These are phyloP conservation scores for Astraeus odoratus DNA, from an alignment of 768 basidiomycete species.

Conservation along the genomic window DNA sequence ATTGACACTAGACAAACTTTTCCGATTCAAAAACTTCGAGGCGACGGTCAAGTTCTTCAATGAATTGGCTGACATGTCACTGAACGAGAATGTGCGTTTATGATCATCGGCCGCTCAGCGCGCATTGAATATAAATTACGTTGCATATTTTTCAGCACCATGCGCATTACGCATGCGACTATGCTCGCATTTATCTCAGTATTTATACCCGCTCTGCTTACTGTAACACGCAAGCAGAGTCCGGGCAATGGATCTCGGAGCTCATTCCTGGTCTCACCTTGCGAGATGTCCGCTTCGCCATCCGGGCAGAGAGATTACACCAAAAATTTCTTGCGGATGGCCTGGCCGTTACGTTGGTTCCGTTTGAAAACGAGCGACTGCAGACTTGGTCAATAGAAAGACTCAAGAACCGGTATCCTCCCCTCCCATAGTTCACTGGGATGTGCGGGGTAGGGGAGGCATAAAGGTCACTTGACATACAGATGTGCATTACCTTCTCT, in stretches of 20 bases:
- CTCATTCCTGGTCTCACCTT: slow-evolving; percentile 38
- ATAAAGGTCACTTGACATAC: neutral
- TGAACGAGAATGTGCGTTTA: slow-evolving; percentile 26
- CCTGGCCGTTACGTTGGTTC: slow-evolving; percentile 19
- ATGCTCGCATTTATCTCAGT: slow-evolving; percentile 23
- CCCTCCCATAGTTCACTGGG: neutral
- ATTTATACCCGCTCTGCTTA: slow-evolving; percentile 24
- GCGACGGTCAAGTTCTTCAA: slow-evolving; percentile 24
- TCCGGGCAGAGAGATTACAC: slow-evolving; percentile 32
- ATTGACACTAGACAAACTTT: slow-evolving; percentile 22
- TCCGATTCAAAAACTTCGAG: slow-evolving; percentile 19
- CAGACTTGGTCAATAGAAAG: slow-evolving; percentile 20
- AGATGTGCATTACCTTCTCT: neutral
- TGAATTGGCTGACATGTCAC: slow-evolving; percentile 18
- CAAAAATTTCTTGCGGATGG: slow-evolving; percentile 15
- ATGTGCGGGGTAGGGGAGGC: neutral
- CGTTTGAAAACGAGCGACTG: slow-evolving; percentile 5
- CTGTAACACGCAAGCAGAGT: slow-evolving; percentile 4
- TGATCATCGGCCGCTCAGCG: neutral
- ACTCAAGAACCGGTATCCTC: slow-evolving; percentile 17
- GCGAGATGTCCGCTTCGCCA: slow-evolving; percentile 46
- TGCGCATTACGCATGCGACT: slow-evolving; percentile 16
- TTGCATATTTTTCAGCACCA: neutral
- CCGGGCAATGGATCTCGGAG: slow-evolving; percentile 8
- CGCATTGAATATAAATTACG: neutral